Evolutionary conservation across 805 yeast genomes (phyloP), one percentile per base, ranked within the genome.

Genomic region (Scheffersomyces amazonensis): DNA sequence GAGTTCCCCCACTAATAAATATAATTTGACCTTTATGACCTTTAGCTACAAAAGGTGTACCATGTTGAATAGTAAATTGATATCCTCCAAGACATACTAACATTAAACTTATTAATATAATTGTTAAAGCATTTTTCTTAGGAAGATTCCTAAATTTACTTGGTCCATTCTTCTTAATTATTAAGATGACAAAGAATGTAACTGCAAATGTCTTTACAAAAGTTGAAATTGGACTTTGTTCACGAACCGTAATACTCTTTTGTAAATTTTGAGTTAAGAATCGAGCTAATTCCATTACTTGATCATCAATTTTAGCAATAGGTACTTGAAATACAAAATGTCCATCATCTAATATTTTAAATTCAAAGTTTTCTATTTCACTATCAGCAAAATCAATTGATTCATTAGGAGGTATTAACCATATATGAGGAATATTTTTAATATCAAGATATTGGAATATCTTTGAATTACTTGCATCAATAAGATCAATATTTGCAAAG

Each of bases 1-100:
- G 75, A 3, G 62, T 58, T 3, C 87, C 88, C 11, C 87, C 87
- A 41, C 84, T 74, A 39, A 82, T 71, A 48, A 66, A 71, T 58
- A 80, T 73, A 2, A 81, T 54, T n/a, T 64, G 60, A 10, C 76
- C 77, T 2, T 76, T 52, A 2, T 71, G 76, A 49, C 73, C 64
- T 38, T 64, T 66, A 1, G 82, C 80, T 15, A 85, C 45, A 34
- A 86, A 77, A 2, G 91, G 88, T 1, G 80, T 77, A 1, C 71
- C 69, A 47, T 81, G 69, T 36, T 81, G 80, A 18, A 73, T 58
- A 1, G 84, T 73, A 53, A 80, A 86, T 60, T 77, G 81, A 47
- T 76, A 76, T 1, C 95, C 95, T 24, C 84, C 70, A 9, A 75
- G 58, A 36, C 78, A 73, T 1, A 71, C 41, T 29, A 76, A 53